Conservation (phyloP, 2,329 filamentous ascomycete genomes). For the Hypocreales sp. region DNA sequence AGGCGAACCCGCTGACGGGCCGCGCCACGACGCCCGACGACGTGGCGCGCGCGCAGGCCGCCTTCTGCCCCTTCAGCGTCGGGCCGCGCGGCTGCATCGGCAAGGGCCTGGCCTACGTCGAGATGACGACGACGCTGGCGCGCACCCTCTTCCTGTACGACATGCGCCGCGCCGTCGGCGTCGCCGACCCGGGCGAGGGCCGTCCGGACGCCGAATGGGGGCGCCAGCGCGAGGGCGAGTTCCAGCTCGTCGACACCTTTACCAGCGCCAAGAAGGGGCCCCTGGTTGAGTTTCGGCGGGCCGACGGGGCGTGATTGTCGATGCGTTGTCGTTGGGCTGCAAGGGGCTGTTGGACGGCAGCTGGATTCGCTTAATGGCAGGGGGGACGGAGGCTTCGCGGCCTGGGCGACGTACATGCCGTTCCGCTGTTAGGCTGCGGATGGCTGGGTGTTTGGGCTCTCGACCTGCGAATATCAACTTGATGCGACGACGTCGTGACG, state of each 20-base stretch:
- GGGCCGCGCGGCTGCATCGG: conserved; percentile 59
- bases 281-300: conserved; percentile 43
- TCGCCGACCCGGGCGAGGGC: conserved; percentile 37
- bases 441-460: too few species aligned
- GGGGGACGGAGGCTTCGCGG: too few species aligned
- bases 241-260: conserved; percentile 57
- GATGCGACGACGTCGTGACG: too few species aligned
- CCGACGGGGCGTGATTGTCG: conserved; percentile 7
- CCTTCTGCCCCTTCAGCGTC: conserved; percentile 61
- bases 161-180: conserved; percentile 31
- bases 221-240: conserved; percentile 41
- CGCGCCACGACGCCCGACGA: conserved; percentile 31
- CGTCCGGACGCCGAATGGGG: conserved; percentile 32
- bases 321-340: too few species aligned
- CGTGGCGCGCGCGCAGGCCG: conserved; percentile 40
- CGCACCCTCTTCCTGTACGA: conserved; percentile 47
- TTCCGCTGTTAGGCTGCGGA: too few species aligned
- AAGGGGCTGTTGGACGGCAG: too few species aligned
- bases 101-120: conserved; percentile 51
- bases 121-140: conserved; percentile 49
- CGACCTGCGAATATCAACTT: too few species aligned
- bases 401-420: too few species aligned
- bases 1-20: conserved; percentile 18
- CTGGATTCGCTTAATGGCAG: too few species aligned
- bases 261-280: conserved; percentile 59